These are phyloP conservation scores for Hypoxylon sp. DNA, from an alignment of 2,329 filamentous ascomycete genomes.

Conservation along the genomic window DNA sequence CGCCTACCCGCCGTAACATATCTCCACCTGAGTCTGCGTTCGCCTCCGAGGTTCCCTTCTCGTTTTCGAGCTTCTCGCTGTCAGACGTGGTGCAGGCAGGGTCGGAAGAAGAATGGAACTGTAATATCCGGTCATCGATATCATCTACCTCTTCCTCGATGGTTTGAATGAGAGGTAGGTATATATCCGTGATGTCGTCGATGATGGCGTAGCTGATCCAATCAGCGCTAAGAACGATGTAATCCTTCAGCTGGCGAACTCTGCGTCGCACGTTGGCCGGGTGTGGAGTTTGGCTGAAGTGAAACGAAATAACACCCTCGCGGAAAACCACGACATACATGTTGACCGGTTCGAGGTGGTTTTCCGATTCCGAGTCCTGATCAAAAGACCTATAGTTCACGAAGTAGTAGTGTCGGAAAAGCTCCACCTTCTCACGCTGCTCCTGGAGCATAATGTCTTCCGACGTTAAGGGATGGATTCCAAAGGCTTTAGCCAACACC, in stretches of 20 bases:
- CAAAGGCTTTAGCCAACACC: conserved; percentile 88
- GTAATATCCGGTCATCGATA: conserved; percentile 90
- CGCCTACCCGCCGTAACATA: conserved; percentile 91
- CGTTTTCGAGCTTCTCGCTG: conserved; percentile 50
- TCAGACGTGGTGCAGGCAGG: conserved; percentile 51
- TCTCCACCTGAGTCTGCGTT: conserved; percentile 68
- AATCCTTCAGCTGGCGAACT: conserved; percentile 93
- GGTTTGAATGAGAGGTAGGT: conserved; percentile 87
- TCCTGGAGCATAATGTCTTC: conserved; percentile 99
- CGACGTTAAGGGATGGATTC: conserved; percentile 92
- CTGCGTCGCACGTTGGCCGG: conserved; percentile 93
- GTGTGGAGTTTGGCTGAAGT: conserved; percentile 95
- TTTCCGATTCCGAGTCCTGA: conserved; percentile 86
- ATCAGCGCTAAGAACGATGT: conserved; percentile 89
- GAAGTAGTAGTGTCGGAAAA: conserved; percentile 98
- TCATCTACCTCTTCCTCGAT: conserved; percentile 98
- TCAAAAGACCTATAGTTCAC: conserved; percentile 99
- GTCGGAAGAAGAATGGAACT: conserved; percentile 72
- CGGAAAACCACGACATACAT: conserved; percentile 98
- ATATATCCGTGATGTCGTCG: conserved; percentile 97
- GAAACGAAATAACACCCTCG: conserved; percentile 94
- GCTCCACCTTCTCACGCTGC: conserved; percentile 95
- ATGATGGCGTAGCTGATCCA: conserved; percentile 99
- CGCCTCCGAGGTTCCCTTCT: conserved; percentile 57
- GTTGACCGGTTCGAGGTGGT: conserved; percentile 94